Evolutionary conservation across 2,329 filamentous ascomycete genomes (phyloP).

Genomic region (Trematosphaeria pertusa): DNA sequence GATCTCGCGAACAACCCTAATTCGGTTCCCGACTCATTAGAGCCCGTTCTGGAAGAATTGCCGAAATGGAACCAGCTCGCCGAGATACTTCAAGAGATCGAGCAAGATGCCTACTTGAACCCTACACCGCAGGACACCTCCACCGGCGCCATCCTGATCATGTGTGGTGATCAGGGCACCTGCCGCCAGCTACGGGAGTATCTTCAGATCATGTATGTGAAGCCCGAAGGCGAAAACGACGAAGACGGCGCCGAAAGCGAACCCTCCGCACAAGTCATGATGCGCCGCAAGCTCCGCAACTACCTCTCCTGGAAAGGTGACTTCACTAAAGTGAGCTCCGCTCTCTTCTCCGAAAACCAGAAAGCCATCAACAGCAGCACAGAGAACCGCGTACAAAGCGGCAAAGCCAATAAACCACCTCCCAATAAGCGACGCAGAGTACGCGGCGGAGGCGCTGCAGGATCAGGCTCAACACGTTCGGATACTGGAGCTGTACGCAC

Average conservation of each 20-base stretch:
- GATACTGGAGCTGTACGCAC: constrained; percentile 76
- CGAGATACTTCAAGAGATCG: constrained; percentile 93
- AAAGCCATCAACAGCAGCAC: constrained; percentile 73
- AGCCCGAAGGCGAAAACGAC: constrained; percentile 54
- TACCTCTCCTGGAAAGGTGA: constrained; percentile 92
- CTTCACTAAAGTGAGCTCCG: constrained; percentile 82
- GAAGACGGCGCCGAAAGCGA: constrained; percentile 62
- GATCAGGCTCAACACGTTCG: constrained; percentile 65
- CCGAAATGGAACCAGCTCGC: constrained; percentile 91
- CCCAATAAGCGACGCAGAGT: constrained; percentile 86
- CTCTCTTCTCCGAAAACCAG: constrained; percentile 80
- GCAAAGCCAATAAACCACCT: constrained; percentile 69
- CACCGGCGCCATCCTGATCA: constrained; percentile 90
- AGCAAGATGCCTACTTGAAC: constrained; percentile 86
- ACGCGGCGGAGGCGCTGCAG: constrained; percentile 75
- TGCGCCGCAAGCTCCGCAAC: constrained; percentile 83
- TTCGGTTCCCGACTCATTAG: constrained; percentile 66
- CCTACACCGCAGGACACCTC: constrained; percentile 79
- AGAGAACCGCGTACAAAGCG: constrained; percentile 60
- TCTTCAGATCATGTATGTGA: constrained; percentile 86
- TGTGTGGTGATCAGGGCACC: constrained; percentile 89
- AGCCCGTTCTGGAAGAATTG: constrained; percentile 87
- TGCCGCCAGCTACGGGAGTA: constrained; percentile 91
- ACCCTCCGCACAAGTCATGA: constrained; percentile 83
- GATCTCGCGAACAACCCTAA: constrained; percentile 55